These are phyloP conservation scores for Saccharomyces hybrid DNA, from an alignment of 1,139 yeast species.

Conservation along the genomic window DNA sequence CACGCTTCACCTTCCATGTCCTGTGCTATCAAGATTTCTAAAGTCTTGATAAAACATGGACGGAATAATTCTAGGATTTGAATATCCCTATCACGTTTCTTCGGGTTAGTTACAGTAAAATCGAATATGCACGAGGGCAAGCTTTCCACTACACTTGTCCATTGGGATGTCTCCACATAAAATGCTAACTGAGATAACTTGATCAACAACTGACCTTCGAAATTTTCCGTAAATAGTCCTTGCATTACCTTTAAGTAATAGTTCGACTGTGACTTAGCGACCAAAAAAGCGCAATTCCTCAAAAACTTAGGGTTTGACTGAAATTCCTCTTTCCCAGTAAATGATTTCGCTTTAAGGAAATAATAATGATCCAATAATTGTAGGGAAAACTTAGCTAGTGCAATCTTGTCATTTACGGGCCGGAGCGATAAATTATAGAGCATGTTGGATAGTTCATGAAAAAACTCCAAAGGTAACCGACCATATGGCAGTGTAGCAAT, in stretches of 20 bases:
- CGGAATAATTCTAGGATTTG: conserved; percentile 7
- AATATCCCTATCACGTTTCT: background rate
- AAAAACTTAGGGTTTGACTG: conserved; percentile 10
- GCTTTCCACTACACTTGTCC: background rate
- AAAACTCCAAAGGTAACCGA: conserved; percentile 20
- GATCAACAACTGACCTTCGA: background rate
- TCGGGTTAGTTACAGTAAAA: background rate
- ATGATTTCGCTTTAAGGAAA: background rate
- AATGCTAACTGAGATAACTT: background rate
- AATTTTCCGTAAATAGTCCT: background rate
- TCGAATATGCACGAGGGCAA: background rate
- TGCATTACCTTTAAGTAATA: background rate
- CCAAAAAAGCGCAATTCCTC: conserved; percentile 12
- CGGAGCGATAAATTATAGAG: conserved; percentile 12
- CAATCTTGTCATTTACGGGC: conserved; percentile 3
- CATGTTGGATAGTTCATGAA: conserved; percentile 22
- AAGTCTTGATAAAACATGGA: conserved; percentile 11
- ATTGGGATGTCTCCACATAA: background rate
- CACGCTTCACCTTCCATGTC: conserved; percentile 11
- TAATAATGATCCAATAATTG: conserved; percentile 12
- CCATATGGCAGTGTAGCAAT: background rate
- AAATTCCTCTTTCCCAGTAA: conserved; percentile 1
- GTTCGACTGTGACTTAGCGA: conserved; percentile 14
- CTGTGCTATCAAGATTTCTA: conserved; percentile 6
- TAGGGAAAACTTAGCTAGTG: conserved; percentile 16